Evolutionary conservation across 2,329 filamentous ascomycete genomes (phyloP).

Genomic region (Cytospora schulzeri): DNA sequence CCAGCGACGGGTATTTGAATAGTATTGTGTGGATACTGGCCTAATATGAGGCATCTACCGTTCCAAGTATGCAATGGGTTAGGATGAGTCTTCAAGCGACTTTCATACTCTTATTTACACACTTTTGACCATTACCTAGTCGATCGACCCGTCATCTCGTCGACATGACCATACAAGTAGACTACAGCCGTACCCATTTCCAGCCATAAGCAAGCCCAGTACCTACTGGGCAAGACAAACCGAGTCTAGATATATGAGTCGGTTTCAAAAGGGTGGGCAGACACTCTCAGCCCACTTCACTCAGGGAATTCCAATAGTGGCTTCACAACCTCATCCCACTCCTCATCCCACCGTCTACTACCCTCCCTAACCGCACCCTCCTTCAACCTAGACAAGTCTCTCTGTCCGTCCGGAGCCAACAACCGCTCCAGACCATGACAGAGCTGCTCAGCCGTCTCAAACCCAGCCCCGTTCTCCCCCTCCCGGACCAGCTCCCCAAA

Average conservation of each 20-base stretch:
- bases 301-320: conserved; percentile 60
- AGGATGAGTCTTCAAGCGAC: background rate
- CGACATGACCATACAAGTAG: background rate
- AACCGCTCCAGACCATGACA: conserved; percentile 64
- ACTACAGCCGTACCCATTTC: background rate
- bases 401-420: conserved; percentile 53
- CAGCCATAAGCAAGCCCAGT: background rate
- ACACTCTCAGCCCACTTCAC: conserved; percentile 28
- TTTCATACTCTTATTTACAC: background rate
- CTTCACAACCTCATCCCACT: conserved; percentile 86
- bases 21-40: background rate
- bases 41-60: background rate
- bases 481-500: conserved; percentile 91
- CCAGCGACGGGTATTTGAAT: background rate
- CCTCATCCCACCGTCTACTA: conserved; percentile 80
- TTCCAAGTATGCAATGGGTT: background rate
- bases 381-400: conserved; percentile 63
- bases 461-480: conserved; percentile 82
- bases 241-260: background rate
- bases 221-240: background rate
- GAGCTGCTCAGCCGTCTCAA: conserved; percentile 71
- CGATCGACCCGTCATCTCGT: background rate
- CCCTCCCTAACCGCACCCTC: conserved; percentile 75
- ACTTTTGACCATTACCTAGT: background rate
- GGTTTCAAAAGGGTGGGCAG: background rate